Evolutionary conservation across 805 yeast species (phyloP), one percentile per base, ranked within the genome.

Genomic region (Wickerhamiella slavikovae): DNA sequence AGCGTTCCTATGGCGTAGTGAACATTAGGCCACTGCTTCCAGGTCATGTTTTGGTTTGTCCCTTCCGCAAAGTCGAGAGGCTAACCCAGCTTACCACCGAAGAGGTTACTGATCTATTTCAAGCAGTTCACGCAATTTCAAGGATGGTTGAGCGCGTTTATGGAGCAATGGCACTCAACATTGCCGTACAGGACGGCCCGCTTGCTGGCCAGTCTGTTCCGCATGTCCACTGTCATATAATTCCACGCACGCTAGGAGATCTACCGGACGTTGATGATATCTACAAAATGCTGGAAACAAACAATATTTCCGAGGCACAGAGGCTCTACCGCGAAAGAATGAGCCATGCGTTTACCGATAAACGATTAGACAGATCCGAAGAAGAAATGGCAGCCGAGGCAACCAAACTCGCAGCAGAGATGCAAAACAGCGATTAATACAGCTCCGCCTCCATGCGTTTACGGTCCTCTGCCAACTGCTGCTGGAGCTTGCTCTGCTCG

Each of bases 201-300:
- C 80, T 80, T 29, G 85, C 95, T 1, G 98, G 98, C 3, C 98
- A 89, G 48, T 68, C 83, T n/a, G 72, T 89, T 2, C 93, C 95
- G 4, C 98, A 89, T 51, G 61, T 85, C 17, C 98, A 89, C 49
- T 75, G 93, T 14, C 99, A 89, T 48, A 54, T 89, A 13, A 82
- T 89, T 14, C 99, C 99, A 5, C 61, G 99, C 24, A 59, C 57
- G 29, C 38, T 49, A 9, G 49, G 60, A 27, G 73, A 70, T 35
- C 51, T 68, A 27, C 55, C 57, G 3, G 72, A 75, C 42, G 80
- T 80, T 1, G 93, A 79, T 47, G 71, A 66, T 23, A 63, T 89
- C 18, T 80, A 89, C 48, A 55, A 55, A n/a, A 51, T 59, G 40
- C 47, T 89, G 29, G 82, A 79, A 34, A 43, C 52, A 4, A 42